Conservation (phyloP, 768 basidiomycete genomes). For the Cytidiella melzeri region DNA sequence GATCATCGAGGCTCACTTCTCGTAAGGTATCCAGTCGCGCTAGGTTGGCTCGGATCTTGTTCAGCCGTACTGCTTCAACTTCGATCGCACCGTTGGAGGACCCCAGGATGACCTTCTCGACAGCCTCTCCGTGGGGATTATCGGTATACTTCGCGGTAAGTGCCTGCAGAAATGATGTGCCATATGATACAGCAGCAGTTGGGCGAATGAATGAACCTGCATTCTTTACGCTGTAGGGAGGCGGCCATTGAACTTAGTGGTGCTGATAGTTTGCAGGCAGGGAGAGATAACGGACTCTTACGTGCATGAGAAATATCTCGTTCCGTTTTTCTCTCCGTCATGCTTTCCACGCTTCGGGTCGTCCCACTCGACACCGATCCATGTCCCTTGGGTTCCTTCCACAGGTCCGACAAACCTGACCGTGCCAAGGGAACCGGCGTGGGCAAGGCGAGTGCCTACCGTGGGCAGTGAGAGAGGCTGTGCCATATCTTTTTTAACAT, state of each 20-base stretch:
- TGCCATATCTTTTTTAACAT: background rate
- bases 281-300: constrained; percentile 31
- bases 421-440: constrained; percentile 56
- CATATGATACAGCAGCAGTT: constrained; percentile 50
- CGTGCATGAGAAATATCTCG: constrained; percentile 75
- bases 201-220: constrained; percentile 81
- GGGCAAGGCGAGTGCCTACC: constrained; percentile 49
- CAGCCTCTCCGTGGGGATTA: constrained; percentile 40
- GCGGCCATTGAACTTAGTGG: background rate
- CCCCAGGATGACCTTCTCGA: constrained; percentile 67
- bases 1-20: constrained; percentile 75
- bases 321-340: constrained; percentile 73
- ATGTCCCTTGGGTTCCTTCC: constrained; percentile 54
- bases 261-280: background rate
- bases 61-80: constrained; percentile 80
- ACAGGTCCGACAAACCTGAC: constrained; percentile 65
- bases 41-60: constrained; percentile 70
- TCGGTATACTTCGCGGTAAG: constrained; percentile 77
- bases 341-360: constrained; percentile 81
- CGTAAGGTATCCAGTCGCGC: constrained; percentile 59
- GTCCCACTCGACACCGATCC: constrained; percentile 99
- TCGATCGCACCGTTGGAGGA: constrained; percentile 79
- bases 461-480: constrained; percentile 18
- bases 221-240: constrained; percentile 40
- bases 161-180: constrained; percentile 69